These are phyloP conservation scores for Narthecium ossifragum DNA, from an alignment of 106 monocot species.

Conservation along the genomic window DNA sequence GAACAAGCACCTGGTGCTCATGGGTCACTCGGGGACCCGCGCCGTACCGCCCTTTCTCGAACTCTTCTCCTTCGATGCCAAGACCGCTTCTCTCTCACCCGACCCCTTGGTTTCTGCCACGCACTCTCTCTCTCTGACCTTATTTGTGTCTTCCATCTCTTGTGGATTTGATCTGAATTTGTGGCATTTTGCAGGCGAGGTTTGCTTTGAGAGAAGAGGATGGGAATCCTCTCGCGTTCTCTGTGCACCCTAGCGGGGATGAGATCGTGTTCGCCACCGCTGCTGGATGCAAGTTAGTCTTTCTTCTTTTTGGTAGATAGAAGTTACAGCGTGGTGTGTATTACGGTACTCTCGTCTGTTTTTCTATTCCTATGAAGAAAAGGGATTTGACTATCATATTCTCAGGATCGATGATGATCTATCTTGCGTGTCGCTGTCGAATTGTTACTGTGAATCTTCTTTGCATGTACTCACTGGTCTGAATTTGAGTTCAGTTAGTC, in stretches of 20 bases:
- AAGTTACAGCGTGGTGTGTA: too few species aligned
- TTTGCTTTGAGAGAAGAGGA: slow-evolving; percentile 43
- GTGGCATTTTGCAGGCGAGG: slow-evolving; percentile 23
- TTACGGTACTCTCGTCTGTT: too few species aligned
- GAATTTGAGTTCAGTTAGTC: too few species aligned
- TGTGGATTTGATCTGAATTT: neutral
- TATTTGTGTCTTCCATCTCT: neutral
- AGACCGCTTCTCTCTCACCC: slow-evolving; percentile 40
- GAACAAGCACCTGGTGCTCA: slow-evolving; percentile 39
- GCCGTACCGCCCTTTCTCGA: slow-evolving; percentile 42
- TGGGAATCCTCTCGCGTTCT: slow-evolving; percentile 46
- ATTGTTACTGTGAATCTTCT: too few species aligned
- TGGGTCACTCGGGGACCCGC: slow-evolving; percentile 34
- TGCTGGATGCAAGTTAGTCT: slow-evolving; percentile 68
- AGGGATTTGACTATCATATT: too few species aligned
- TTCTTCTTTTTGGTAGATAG: neutral
- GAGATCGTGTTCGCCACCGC: slow-evolving; percentile 73
- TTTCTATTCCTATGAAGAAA: neutral
- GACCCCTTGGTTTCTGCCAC: slow-evolving; percentile 48
- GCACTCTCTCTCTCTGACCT: neutral
- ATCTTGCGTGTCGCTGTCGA: too few species aligned
- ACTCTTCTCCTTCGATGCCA: slow-evolving; percentile 67
- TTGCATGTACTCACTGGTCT: too few species aligned
- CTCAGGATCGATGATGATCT: too few species aligned
- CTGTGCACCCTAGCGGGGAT: slow-evolving; percentile 87